Percentiles rank a stretch among this genome's conserved stretches.
These are phyloP conservation scores for Colletotrichum incanum DNA, from an alignment of 2,329 filamentous ascomycete species.

Conservation along the genomic window DNA sequence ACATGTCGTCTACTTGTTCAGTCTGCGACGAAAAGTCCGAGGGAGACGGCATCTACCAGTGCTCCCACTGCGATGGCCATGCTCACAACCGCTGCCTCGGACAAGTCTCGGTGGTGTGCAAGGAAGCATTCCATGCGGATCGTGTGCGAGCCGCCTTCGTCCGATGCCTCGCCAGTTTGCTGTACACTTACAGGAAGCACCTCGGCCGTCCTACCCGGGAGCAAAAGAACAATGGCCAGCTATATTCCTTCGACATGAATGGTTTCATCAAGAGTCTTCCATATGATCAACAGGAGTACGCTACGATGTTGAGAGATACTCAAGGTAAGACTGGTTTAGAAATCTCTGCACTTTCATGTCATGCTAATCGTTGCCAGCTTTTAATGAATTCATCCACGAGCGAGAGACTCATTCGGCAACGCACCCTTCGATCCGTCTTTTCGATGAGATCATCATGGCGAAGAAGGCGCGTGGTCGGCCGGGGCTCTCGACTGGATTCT, in stretches of 20 bases:
- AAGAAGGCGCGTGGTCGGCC: constrained; percentile 79
- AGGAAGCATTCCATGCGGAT: constrained; percentile 73
- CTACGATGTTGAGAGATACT: constrained; percentile 75
- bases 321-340: constrained; percentile 66
- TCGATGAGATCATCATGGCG: constrained; percentile 87
- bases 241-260: constrained; percentile 77
- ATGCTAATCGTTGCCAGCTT: constrained; percentile 56
- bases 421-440: constrained; percentile 79
- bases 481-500: constrained; percentile 76
- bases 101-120: constrained; percentile 75
- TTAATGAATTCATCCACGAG: constrained; percentile 90
- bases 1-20: constrained; percentile 75
- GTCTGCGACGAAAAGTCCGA: constrained; percentile 84
- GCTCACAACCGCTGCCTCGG: constrained; percentile 75
- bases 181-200: constrained; percentile 78
- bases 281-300: constrained; percentile 77
- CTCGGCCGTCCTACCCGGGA: constrained; percentile 72
- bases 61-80: constrained; percentile 73
- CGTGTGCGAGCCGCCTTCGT: constrained; percentile 76
- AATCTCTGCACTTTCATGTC: not conserved
- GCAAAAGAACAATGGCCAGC: constrained; percentile 72
- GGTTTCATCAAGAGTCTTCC: constrained; percentile 76
- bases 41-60: constrained; percentile 82
- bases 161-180: constrained; percentile 75
- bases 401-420: constrained; percentile 77